Conservation (phyloP, 2,329 filamentous ascomycete species). For the Aureobasidium sp. region DNA sequence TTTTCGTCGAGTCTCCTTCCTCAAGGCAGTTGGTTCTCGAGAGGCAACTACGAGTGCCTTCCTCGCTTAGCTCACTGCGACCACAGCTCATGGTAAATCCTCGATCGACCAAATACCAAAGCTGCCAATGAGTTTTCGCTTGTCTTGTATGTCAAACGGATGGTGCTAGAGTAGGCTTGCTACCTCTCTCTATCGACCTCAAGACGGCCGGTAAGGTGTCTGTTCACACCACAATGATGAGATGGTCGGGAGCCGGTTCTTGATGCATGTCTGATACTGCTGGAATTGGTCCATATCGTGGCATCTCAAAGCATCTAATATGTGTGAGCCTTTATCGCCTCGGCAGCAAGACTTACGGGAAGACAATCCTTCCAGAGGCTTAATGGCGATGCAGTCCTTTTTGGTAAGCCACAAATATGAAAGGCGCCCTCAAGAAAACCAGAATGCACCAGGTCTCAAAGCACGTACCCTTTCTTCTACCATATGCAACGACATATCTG, state of each 20-base stretch:
- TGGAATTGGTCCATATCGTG: background rate
- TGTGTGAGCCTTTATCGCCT: background rate
- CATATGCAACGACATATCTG: too few species aligned
- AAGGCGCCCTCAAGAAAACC: background rate
- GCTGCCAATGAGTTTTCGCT: background rate
- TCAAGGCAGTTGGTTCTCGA: background rate
- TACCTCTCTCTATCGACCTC: too few species aligned
- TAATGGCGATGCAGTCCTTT: too few species aligned
- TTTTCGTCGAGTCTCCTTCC: background rate
- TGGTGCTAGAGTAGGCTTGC: too few species aligned
- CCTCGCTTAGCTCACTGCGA: slow-evolving; percentile 1
- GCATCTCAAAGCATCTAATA: background rate
- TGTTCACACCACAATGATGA: background rate
- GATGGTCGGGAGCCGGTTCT: background rate
- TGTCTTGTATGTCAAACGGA: background rate
- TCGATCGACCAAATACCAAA: background rate
- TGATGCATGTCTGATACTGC: background rate
- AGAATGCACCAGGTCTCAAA: background rate
- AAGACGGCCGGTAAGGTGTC: too few species aligned
- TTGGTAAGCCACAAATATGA: too few species aligned
- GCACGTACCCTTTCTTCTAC: background rate
- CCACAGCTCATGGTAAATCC: background rate
- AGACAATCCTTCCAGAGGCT: background rate
- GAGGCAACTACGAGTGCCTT: background rate
- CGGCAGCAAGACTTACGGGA: background rate